Conservation (phyloP, 805 yeast genomes). For the Hyphopichia homilentoma region DNA sequence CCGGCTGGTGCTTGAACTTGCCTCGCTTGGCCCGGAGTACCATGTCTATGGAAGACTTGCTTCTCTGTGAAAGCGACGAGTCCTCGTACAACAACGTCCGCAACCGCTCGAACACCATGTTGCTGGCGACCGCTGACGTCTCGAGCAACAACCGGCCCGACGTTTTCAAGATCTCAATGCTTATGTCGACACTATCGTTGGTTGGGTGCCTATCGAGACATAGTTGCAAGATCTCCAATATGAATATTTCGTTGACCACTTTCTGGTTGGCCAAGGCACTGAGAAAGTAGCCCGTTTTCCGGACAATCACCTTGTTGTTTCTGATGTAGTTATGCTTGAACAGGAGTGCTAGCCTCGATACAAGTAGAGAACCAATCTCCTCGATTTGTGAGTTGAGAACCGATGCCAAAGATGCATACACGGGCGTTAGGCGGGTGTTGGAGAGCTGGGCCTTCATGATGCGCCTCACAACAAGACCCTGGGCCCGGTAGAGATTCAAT, state of each 20-base stretch:
- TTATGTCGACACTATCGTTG: constrained; percentile 54
- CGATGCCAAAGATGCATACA: constrained; percentile 55
- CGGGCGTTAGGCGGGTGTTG: constrained; percentile 36
- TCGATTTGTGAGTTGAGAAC: constrained; percentile 68
- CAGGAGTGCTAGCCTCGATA: constrained; percentile 50
- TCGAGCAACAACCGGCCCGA: constrained; percentile 51
- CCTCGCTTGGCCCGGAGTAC: constrained; percentile 49
- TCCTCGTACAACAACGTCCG: constrained; percentile 59
- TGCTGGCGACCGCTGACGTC: constrained; percentile 41
- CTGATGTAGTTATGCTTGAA: constrained; percentile 53
- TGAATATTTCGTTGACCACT: constrained; percentile 37
- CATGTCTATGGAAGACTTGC: constrained; percentile 46
- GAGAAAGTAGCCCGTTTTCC: constrained; percentile 43
- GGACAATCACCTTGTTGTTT: constrained; percentile 42
- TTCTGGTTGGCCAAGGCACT: constrained; percentile 62
- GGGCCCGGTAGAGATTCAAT: constrained; percentile 57
- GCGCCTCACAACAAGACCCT: constrained; percentile 56
- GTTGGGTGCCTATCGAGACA: constrained; percentile 40
- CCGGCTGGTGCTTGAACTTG: constrained; percentile 35
- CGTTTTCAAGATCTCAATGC: constrained; percentile 45
- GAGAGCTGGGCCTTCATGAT: constrained; percentile 52
- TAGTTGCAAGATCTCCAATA: constrained; percentile 33
- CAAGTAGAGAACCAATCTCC: constrained; percentile 57
- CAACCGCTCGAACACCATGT: constrained; percentile 55
- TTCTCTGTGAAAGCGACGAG: constrained; percentile 27